Evolutionary conservation across 495 filamentous ascomycete genomes (phyloP).

Genomic region (Penicillium bialowiezense): DNA sequence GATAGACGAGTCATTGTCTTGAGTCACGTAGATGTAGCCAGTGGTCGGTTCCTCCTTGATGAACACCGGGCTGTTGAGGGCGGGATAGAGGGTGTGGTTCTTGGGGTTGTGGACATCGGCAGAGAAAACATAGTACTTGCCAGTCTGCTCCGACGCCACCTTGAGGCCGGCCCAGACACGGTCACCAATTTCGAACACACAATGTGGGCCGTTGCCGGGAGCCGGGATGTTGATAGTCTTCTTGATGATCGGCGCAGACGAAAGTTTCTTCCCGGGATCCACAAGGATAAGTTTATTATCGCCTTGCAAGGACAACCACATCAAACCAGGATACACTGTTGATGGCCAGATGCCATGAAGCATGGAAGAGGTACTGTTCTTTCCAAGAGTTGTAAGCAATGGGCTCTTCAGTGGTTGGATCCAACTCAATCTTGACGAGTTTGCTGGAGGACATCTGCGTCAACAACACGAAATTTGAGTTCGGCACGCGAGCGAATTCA

Average conservation of each 20-base stretch:
- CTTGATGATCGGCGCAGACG: slow-evolving; percentile 8
- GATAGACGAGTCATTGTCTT: slow-evolving; percentile 22
- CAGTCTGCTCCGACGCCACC: slow-evolving; percentile 16
- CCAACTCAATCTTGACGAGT: slow-evolving; percentile 22
- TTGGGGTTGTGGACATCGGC: slow-evolving; percentile 13
- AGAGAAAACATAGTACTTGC: slow-evolving; percentile 22
- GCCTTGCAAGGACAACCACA: slow-evolving; percentile 21
- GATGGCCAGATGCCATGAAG: slow-evolving; percentile 22
- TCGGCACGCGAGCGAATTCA: slow-evolving; percentile 20
- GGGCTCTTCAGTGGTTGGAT: slow-evolving; percentile 16
- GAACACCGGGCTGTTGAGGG: slow-evolving; percentile 22
- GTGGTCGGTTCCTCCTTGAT: slow-evolving; percentile 23
- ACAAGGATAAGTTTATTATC: slow-evolving; percentile 23
- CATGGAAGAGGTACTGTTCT: too few relatives aligned
- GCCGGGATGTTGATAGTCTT: slow-evolving; percentile 16
- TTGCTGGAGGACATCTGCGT: slow-evolving; percentile 22
- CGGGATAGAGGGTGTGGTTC: slow-evolving; percentile 12
- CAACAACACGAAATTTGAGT: slow-evolving; percentile 19
- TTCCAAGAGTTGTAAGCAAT: background rate
- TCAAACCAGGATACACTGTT: slow-evolving; percentile 14
- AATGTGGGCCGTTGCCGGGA: slow-evolving; percentile 20
- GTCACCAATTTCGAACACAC: slow-evolving; percentile 23
- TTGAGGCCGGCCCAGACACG: slow-evolving; percentile 25
- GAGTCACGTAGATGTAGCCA: slow-evolving; percentile 21
- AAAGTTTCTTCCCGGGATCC: slow-evolving; percentile 17